These are phyloP conservation scores for Leccinum disarticulatum DNA, from an alignment of 768 basidiomycete species.

Conservation along the genomic window DNA sequence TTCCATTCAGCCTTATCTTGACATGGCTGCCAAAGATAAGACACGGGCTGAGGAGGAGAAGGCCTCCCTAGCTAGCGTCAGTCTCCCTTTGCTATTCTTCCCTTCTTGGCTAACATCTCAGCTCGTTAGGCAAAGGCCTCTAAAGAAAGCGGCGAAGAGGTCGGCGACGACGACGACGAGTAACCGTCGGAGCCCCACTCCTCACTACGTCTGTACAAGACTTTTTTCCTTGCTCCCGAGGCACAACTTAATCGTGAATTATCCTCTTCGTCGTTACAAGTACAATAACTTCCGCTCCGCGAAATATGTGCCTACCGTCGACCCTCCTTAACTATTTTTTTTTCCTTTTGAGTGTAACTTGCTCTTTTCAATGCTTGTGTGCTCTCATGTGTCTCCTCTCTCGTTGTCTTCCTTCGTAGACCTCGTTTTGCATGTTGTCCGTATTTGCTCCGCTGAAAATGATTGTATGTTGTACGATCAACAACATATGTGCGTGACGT, in stretches of 20 bases:
- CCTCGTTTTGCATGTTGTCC: conserved; percentile 29
- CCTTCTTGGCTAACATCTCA: not conserved
- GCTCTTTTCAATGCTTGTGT: conserved; percentile 19
- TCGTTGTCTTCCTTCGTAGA: conserved; percentile 18
- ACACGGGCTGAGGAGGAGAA: conserved; percentile 83
- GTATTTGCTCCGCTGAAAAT: conserved; percentile 28
- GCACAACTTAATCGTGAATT: conserved; percentile 22
- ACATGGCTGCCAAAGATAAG: conserved; percentile 87
- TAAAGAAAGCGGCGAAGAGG: conserved; percentile 40
- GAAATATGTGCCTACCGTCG: conserved; percentile 30
- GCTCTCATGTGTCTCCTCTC: conserved; percentile 26
- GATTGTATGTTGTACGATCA: conserved; percentile 34
- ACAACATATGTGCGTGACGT: not conserved
- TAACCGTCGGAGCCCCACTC: conserved; percentile 19
- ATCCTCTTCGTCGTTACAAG: conserved; percentile 9
- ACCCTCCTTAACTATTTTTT: conserved; percentile 16
- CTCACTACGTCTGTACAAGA: conserved; percentile 14
- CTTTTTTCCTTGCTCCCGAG: conserved; percentile 4
- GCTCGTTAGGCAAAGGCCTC: conserved; percentile 32
- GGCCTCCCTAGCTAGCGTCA: conserved; percentile 40
- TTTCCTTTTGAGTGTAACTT: conserved; percentile 20
- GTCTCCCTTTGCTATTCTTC: conserved; percentile 14
- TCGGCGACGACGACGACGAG: conserved; percentile 43
- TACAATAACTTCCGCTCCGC: conserved; percentile 22
- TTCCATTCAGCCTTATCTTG: conserved; percentile 72